Conservation (phyloP, 495 filamentous ascomycete species). For the Trichoderma erinaceum region DNA sequence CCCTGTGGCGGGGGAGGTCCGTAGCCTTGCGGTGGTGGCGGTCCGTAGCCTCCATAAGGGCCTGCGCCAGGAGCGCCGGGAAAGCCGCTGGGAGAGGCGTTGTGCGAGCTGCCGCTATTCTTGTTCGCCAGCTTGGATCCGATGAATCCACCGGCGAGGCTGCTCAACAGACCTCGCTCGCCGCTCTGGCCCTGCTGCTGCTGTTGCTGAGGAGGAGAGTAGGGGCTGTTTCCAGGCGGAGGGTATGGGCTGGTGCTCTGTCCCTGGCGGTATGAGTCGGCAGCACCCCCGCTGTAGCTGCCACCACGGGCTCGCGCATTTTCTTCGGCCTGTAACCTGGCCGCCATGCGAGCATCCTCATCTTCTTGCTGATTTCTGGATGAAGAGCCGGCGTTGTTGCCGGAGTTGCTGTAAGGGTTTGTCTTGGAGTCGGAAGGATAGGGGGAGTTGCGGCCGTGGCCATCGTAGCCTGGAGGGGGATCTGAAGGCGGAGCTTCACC, state of each 20-base stretch:
- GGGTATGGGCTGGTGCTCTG: slow-evolving; percentile 23
- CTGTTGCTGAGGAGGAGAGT: slow-evolving; percentile 10
- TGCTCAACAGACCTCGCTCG: slow-evolving; percentile 48
- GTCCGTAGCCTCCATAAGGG: slow-evolving; percentile 27
- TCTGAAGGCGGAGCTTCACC: slow-evolving; percentile 35
- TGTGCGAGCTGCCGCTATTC: background rate
- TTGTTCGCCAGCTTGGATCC: slow-evolving; percentile 21
- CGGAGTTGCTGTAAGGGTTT: slow-evolving; percentile 54
- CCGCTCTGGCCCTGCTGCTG: slow-evolving; percentile 18
- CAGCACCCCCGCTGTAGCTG: slow-evolving; percentile 23
- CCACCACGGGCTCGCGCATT: slow-evolving; percentile 50
- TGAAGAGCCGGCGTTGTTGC: slow-evolving; percentile 37
- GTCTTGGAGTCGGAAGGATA: slow-evolving; percentile 50
- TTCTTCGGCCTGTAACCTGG: slow-evolving; percentile 77
- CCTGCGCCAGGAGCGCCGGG: slow-evolving; percentile 27
- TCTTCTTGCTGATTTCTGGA: slow-evolving; percentile 35
- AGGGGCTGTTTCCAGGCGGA: slow-evolving; percentile 22
- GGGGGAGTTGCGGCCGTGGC: slow-evolving; percentile 35
- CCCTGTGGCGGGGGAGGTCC: slow-evolving; percentile 10
- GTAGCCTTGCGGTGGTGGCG: slow-evolving; percentile 19
- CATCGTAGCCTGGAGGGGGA: slow-evolving; percentile 61
- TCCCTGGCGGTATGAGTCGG: slow-evolving; percentile 20
- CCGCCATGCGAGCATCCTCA: slow-evolving; percentile 68
- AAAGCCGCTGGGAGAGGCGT: slow-evolving; percentile 14
- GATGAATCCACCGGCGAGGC: slow-evolving; percentile 37